Evolutionary conservation across 1,284 basidiomycete species (phyloP).

Genomic region (Puccinia triticina): DNA sequence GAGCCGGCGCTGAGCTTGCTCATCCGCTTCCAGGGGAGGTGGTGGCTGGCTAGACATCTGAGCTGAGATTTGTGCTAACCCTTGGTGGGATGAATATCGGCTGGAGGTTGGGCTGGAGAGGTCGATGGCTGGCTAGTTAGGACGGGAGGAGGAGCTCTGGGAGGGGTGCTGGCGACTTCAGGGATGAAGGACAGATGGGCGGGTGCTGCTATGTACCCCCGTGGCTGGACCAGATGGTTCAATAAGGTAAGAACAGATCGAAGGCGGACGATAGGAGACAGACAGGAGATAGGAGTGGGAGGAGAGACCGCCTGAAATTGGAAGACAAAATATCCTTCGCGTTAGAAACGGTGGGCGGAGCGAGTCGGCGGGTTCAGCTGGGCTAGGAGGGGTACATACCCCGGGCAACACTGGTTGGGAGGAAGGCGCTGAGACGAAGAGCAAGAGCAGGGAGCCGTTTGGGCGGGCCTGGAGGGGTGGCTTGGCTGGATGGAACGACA

Average conservation of each 20-base stretch:
- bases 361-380: background rate
- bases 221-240: background rate
- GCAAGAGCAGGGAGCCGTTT: background rate
- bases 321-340: background rate
- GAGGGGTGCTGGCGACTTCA: background rate
- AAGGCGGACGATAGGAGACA: slow-evolving; percentile 9
- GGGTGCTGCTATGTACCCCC: background rate
- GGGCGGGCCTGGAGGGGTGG: background rate
- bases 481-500: background rate
- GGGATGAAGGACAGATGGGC: background rate
- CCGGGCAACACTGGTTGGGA: no score
- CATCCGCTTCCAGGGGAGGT: slow-evolving; percentile 7
- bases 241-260: background rate
- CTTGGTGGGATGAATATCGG: background rate
- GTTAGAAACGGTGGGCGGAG: background rate
- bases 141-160: background rate
- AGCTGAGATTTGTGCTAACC: slow-evolving; percentile 15
- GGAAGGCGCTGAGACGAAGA: background rate
- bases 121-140: background rate
- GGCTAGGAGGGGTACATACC: no score
- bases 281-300: background rate
- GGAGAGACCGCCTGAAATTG: background rate
- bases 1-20: slow-evolving; percentile 33
- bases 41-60: slow-evolving; percentile 17
- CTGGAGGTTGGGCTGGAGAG: no score